A percentile compares a stretch with the other conserved stretches of the same genome.
These are phyloP conservation scores for Fragaria ananassa DNA, from an alignment of 306 rosid genomes.

Conservation along the genomic window DNA sequence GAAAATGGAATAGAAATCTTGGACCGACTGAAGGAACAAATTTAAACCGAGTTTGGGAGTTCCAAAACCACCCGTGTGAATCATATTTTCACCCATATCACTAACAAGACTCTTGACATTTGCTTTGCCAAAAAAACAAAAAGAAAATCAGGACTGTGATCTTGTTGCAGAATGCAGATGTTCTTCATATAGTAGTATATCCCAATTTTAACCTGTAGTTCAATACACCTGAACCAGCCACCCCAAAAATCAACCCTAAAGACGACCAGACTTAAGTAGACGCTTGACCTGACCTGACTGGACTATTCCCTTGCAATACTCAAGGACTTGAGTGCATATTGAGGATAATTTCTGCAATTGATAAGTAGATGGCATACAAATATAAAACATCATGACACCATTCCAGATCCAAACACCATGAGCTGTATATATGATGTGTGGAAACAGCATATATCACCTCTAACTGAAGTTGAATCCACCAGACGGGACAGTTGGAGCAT, in stretches of 20 bases:
- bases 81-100: constrained; percentile 24
- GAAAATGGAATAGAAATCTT: no score
- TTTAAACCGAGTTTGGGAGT: constrained; percentile 25
- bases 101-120: constrained; percentile 11
- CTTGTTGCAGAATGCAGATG: constrained; percentile 29
- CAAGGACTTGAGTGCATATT: constrained; percentile 19
- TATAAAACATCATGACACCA: constrained; percentile 5
- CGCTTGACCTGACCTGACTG: constrained; percentile 19
- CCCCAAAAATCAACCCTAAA: constrained; percentile 28
- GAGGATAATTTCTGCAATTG: constrained; percentile 38
- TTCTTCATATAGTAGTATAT: constrained; percentile 25
- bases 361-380: background rate
- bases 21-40: no score
- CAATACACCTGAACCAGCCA: constrained; percentile 35
- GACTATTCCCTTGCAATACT: constrained; percentile 22
- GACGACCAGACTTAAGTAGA: constrained; percentile 34
- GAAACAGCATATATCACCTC: constrained; percentile 36
- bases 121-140: background rate
- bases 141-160: constrained; percentile 15
- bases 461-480: constrained; percentile 91
- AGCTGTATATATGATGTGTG: background rate
- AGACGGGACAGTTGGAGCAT: constrained; percentile 62
- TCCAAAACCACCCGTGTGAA: constrained; percentile 38
- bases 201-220: constrained; percentile 42
- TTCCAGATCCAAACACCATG: background rate